Evolutionary conservation across 306 rosid genomes (phyloP).

Genomic region (Ziziphus jujuba): DNA sequence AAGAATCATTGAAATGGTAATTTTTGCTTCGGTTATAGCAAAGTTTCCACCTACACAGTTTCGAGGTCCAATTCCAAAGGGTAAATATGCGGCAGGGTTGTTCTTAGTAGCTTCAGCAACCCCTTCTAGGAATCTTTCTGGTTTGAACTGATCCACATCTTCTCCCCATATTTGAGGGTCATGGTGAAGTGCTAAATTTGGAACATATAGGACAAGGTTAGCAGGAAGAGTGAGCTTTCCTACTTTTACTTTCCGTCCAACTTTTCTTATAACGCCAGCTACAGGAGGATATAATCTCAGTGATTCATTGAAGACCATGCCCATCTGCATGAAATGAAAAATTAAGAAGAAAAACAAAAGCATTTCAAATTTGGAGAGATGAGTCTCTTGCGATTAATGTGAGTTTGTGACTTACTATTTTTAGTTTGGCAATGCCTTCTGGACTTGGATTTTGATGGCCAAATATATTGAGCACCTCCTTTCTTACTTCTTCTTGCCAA

Average conservation of each 20-base stretch:
- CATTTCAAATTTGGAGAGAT: not conserved
- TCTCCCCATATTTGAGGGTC: conserved; percentile 34
- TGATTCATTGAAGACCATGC: conserved; percentile 29
- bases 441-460: conserved; percentile 18
- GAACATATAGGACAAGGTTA: not conserved
- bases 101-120: conserved; percentile 24
- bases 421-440: conserved; percentile 14
- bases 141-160: conserved; percentile 24
- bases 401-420: conserved; percentile 17
- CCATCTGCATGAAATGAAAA: conserved; percentile 12
- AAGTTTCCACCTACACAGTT: conserved; percentile 26
- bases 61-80: conserved; percentile 31
- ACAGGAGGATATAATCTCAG: conserved; percentile 23
- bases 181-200: conserved; percentile 13
- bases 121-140: conserved; percentile 25
- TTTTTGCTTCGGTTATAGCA: conserved; percentile 23
- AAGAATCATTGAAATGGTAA: conserved; percentile 32
- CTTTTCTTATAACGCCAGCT: not conserved
- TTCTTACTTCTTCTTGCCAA: conserved; percentile 38
- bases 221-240: conserved; percentile 20
- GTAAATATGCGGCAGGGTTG: conserved; percentile 8
- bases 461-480: conserved; percentile 21
- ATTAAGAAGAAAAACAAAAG: not conserved
- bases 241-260: not conserved
- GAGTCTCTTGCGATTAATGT: not conserved